Evolutionary conservation across 495 filamentous ascomycete species (phyloP).

Genomic region (Penicillium soppii): DNA sequence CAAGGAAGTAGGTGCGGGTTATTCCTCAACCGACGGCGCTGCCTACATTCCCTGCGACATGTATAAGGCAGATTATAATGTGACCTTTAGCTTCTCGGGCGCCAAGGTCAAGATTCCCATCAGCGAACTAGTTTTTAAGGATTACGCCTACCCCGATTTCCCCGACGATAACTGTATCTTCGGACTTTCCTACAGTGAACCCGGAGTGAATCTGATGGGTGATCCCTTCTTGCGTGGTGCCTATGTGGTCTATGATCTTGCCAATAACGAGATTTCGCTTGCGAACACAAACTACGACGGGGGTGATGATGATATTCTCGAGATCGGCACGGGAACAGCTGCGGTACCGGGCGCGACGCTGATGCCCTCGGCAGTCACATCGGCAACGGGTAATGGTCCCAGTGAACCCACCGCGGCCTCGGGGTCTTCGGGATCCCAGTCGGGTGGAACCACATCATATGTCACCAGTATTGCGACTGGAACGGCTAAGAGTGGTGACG

Average conservation of each 20-base stretch:
- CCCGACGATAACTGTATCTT: constrained; percentile 54
- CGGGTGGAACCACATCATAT: not conserved
- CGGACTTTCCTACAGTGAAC: constrained; percentile 59
- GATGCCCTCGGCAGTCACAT: constrained; percentile 58
- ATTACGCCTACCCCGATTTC: constrained; percentile 7
- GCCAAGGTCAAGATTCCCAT: constrained; percentile 28
- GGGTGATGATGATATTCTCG: constrained; percentile 58
- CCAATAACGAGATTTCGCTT: constrained; percentile 73
- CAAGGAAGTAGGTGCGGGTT: constrained; percentile 59
- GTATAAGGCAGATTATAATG: constrained; percentile 46
- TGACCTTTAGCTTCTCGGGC: constrained; percentile 65
- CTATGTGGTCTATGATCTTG: constrained; percentile 85
- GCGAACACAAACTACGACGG: constrained; percentile 77
- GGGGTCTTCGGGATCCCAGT: not conserved
- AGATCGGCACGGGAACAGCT: constrained; percentile 64
- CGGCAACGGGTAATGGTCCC: constrained; percentile 17
- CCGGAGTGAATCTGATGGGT: constrained; percentile 67
- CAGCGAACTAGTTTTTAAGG: constrained; percentile 20
- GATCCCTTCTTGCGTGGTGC: constrained; percentile 89
- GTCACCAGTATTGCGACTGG: constrained; percentile 5
- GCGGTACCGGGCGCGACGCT: constrained; percentile 65
- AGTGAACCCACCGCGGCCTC: not conserved
- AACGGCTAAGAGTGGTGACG: not conserved
- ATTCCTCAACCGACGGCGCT: constrained; percentile 39
- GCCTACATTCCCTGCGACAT: constrained; percentile 66